Conservation (phyloP, 495 filamentous ascomycete species). For the Parathielavia appendiculata region DNA sequence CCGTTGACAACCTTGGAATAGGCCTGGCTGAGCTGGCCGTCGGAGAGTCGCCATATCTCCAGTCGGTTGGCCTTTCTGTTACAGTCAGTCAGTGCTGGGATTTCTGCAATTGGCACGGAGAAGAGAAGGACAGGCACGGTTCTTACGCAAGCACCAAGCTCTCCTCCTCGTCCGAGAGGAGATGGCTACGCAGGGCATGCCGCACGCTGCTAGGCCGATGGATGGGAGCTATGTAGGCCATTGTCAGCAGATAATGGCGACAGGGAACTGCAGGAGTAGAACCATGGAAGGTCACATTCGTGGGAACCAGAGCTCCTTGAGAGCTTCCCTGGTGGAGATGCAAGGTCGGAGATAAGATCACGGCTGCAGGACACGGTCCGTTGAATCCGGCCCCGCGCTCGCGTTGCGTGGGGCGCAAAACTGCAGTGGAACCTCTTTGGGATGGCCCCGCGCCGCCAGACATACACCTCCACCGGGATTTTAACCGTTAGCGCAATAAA, state of each 20-base stretch:
- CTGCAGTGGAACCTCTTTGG: background rate
- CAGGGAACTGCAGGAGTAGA: background rate
- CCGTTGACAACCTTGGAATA: conserved; percentile 72
- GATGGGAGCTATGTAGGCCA: conserved; percentile 95
- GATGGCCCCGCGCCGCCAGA: too few species aligned
- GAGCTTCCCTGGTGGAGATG: conserved; percentile 2
- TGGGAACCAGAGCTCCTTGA: background rate
- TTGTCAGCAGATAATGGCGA: conserved; percentile 35
- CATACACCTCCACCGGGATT: too few species aligned
- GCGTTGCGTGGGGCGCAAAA: conserved; percentile 11
- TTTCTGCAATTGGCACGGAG: background rate
- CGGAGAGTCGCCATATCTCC: conserved; percentile 65
- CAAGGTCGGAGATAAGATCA: conserved; percentile 21
- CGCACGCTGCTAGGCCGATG: conserved; percentile 86
- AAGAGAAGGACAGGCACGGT: conserved; percentile 10
- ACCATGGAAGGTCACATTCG: conserved; percentile 22
- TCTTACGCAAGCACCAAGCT: conserved; percentile 83
- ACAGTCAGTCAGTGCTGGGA: conserved; percentile 8
- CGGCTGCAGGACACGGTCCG: conserved; percentile 1
- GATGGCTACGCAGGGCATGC: conserved; percentile 74
- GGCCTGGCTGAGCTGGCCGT: conserved; percentile 40
- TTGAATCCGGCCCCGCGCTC: conserved; percentile 17
- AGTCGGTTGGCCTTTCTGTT: conserved; percentile 83
- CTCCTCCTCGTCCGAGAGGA: conserved; percentile 67
- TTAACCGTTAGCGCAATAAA: too few species aligned